These are phyloP conservation scores for Eucalyptus lansdowneana DNA, from an alignment of 345 rosid species.

Conservation along the genomic window DNA sequence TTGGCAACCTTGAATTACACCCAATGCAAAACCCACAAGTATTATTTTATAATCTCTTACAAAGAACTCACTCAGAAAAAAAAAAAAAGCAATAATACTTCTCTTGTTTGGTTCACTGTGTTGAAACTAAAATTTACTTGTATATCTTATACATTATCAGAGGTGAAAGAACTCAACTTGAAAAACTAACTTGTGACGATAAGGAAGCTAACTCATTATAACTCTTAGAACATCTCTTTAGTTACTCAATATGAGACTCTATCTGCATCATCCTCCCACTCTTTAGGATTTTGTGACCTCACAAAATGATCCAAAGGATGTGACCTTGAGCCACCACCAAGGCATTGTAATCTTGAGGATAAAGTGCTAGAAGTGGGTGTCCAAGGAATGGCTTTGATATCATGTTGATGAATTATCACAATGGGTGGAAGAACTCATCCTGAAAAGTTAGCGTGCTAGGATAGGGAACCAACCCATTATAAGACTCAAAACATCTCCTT, in stretches of 20 bases:
- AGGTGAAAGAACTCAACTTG: background rate
- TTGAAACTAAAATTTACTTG: background rate
- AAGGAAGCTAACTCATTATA: background rate
- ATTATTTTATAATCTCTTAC: background rate
- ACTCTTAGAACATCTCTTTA: background rate
- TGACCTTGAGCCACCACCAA: background rate
- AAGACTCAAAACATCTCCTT: background rate
- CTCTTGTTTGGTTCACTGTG: background rate
- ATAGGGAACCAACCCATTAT: background rate
- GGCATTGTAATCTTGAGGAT: background rate
- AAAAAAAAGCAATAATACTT: background rate
- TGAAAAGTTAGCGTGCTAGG: background rate
- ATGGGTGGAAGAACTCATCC: background rate
- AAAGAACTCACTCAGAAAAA: background rate
- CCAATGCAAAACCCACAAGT: background rate
- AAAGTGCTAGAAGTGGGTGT: background rate
- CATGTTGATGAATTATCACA: background rate
- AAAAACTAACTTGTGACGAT: background rate
- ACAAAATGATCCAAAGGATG: background rate
- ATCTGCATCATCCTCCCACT: background rate
- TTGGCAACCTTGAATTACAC: background rate
- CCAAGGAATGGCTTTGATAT: background rate
- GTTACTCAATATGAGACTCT: background rate
- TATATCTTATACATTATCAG: rapidly evolving
- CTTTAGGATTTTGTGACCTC: background rate